Percentiles rank a stretch among this genome's conserved stretches.
Conservation (phyloP, 305 asterid species). For the Fraxinus sp. region DNA sequence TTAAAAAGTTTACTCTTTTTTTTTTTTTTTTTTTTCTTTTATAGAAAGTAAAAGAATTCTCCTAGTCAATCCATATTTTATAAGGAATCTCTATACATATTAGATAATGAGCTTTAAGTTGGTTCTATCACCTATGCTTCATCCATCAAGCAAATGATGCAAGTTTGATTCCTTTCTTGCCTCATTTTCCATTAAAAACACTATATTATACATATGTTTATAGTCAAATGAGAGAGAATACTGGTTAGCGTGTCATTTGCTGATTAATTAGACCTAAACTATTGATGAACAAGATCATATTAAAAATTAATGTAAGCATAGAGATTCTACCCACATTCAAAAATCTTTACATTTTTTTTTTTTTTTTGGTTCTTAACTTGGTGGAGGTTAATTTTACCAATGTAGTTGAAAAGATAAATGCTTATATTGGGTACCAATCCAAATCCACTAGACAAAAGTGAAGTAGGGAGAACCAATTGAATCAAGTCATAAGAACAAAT, state of each 20-base stretch:
- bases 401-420: neutral
- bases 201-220: neutral
- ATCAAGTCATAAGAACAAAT: neutral
- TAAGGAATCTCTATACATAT: neutral
- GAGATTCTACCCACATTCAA: neutral
- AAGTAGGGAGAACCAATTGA: neutral
- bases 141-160: conserved; percentile 9
- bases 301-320: neutral
- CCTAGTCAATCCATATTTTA: neutral
- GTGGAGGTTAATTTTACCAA: neutral
- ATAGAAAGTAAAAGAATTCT: neutral
- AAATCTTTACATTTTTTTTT: neutral
- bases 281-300: neutral
- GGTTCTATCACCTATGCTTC: neutral
- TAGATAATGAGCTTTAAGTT: neutral
- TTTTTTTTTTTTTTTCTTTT: neutral
- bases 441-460: neutral
- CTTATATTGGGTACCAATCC: neutral
- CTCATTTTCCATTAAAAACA: neutral
- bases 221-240: neutral
- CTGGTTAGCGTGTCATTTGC: neutral
- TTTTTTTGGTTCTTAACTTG: neutral
- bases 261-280: neutral
- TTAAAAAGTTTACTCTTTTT: neutral
- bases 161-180: neutral